Evolutionary conservation across 228 moss, liverwort and hornwort species (phyloP), one percentile per base, ranked within the genome.

Genomic region (Sphagnum magellanicum): DNA sequence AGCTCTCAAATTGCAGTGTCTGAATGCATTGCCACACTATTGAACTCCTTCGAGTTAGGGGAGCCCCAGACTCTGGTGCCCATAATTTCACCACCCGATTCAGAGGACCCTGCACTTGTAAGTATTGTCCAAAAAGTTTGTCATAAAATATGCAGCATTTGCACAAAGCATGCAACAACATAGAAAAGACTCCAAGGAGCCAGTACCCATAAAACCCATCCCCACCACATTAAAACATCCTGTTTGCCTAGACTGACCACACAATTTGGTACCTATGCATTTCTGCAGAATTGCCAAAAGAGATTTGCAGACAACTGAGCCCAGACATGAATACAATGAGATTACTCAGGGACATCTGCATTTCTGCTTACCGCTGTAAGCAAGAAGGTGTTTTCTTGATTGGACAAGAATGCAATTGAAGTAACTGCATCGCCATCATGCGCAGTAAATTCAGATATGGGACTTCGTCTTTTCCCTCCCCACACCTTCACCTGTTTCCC

Each of bases 1-100:
- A 81, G 60, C 87, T 81, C 65, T 81, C 81, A 4, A 88, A 79
- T 73, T 84, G 84, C 72, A 88, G 64, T 0, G 76, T 84, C 59
- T 88, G 87, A 53, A 88, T 63, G 64, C 77, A 78, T 65, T 70
- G 67, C 87, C 87, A 88, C 6, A 67, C 77, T 50, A 74, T 76
- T 53, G 75, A 62, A 13, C 79, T 77, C 59, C 81, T 64, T 63
- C 77, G 77, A 8, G 64, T 67, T 49, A 77, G 79, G 47, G 79
- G 69, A 64, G 77, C 80, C 10, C 81, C 81, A 67, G 52, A 59
- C 51, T 75, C 69, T 8, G 73, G 81, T 59, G 81, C 87, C 84
- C 84, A 88, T 55, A 88, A 51, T 69, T 81, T 88, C 59, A 88
- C 50, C 72, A 84, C 87, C 63, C 79, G 79, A 50, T 88, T 88